These are phyloP conservation scores for Malus sylvestris DNA, from an alignment of 306 rosid genomes.

Conservation along the genomic window DNA sequence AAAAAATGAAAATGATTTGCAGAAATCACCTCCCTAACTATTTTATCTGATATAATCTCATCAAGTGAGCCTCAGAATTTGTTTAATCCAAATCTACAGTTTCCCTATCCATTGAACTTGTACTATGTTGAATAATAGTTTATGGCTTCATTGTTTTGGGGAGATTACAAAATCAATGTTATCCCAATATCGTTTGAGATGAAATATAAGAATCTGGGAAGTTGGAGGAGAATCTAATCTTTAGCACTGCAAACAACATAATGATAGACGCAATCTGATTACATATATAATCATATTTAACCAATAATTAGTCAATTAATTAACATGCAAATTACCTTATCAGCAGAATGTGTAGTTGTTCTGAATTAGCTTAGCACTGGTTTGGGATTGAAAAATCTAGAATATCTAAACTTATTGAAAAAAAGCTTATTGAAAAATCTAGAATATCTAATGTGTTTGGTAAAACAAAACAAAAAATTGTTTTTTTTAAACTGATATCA, in stretches of 20 bases:
- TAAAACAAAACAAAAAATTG: no score
- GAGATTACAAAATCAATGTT: not conserved
- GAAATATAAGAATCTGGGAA: not conserved
- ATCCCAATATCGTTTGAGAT: not conserved
- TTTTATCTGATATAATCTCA: not conserved
- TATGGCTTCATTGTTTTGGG: not conserved
- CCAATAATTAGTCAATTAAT: not conserved
- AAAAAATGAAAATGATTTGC: no score
- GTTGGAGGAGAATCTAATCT: not conserved
- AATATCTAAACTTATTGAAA: no score
- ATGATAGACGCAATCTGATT: not conserved
- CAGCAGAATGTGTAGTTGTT: not conserved
- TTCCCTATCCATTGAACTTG: not conserved
- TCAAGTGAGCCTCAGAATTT: not conserved
- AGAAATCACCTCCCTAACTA: no score
- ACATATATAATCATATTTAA: not conserved
- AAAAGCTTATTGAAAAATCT: no score
- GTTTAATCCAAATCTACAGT: not conserved
- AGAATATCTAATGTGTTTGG: no score
- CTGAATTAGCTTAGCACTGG: no score
- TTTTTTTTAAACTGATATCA: no score
- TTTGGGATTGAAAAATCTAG: no score
- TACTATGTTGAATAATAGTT: not conserved
- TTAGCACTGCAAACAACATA: not conserved
- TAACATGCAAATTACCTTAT: not conserved